Evolutionary conservation across 1,284 basidiomycete species (phyloP).

Genomic region (Termitomyces sp.): DNA sequence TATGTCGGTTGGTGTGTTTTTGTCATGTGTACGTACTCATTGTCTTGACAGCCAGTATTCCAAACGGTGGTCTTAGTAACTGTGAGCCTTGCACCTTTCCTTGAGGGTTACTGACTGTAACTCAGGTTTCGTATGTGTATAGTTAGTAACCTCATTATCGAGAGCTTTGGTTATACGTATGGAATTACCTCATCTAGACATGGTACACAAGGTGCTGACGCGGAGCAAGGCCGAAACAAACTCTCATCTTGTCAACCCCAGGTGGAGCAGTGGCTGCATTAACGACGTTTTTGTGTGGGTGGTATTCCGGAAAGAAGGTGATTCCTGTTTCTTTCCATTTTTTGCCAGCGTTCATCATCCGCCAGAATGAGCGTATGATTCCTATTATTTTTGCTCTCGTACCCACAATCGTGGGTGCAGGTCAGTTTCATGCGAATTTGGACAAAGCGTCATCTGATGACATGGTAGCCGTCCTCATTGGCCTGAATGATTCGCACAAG

Average conservation of each 20-base stretch:
- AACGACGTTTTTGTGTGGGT: slow-evolving; percentile 52
- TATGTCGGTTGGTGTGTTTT: slow-evolving; percentile 25
- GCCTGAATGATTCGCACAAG: slow-evolving; percentile 42
- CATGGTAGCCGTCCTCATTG: slow-evolving; percentile 49
- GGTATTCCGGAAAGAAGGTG: slow-evolving; percentile 62
- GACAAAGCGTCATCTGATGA: neutral
- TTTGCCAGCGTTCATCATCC: neutral
- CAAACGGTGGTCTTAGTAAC: slow-evolving; percentile 61
- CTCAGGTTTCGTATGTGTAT: neutral
- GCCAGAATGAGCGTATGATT: slow-evolving; percentile 55
- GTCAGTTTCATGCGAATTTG: slow-evolving; percentile 22
- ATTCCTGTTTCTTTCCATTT: neutral
- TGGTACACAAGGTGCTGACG: neutral
- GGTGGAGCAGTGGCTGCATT: slow-evolving; percentile 47
- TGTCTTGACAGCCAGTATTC: slow-evolving; percentile 45
- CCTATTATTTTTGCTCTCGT: slow-evolving; percentile 59
- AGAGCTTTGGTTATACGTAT: slow-evolving; percentile 63
- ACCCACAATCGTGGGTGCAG: slow-evolving; percentile 57
- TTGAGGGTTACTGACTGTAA: no score
- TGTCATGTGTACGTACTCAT: slow-evolving; percentile 13
- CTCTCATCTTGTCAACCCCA: slow-evolving; percentile 59
- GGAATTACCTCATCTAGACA: slow-evolving; percentile 14
- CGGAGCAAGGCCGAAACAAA: slow-evolving; percentile 47
- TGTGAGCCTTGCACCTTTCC: slow-evolving; percentile 37
- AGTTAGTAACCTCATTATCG: slow-evolving; percentile 63